phyloP scores from a whole-genome alignment of 768 basidiomycete species.

The Agrocybe pediades region DNA sequence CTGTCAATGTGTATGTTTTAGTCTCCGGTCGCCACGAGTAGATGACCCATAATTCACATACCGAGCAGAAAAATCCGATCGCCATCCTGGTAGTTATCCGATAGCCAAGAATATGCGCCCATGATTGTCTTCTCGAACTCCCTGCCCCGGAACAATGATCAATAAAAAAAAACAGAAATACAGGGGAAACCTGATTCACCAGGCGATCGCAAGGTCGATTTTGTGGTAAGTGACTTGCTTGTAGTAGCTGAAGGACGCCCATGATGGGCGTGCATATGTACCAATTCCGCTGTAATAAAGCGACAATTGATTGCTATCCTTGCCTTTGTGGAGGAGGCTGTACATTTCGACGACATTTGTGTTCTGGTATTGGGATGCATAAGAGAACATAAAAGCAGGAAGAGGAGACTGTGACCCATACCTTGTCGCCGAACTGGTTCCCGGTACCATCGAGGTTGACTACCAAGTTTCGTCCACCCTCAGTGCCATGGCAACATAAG shows the following conservation, averaged over 20 bases:
- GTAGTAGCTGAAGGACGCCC: background rate
- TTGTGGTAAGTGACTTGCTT: background rate
- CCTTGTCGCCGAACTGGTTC: conserved; percentile 26
- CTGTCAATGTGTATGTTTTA: background rate
- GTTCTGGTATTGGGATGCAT: conserved; percentile 20
- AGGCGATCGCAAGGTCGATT: conserved; percentile 10
- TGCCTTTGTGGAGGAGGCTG: conserved; percentile 20
- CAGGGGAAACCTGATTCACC: conserved; percentile 1
- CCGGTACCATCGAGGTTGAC: conserved; percentile 27
- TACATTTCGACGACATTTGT: conserved; percentile 32
- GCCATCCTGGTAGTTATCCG: conserved; percentile 37
- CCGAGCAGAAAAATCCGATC: conserved; percentile 37
- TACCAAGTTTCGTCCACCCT: conserved; percentile 38
- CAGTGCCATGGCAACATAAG: background rate
- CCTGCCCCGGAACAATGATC: conserved; percentile 12
- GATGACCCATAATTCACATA: background rate
- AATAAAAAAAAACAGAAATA: background rate
- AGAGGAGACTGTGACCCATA: no score
- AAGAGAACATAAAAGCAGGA: background rate
- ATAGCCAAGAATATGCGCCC: conserved; percentile 43
- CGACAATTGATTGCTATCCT: conserved; percentile 18
- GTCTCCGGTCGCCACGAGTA: no score
- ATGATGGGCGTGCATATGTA: background rate
- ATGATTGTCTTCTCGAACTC: conserved; percentile 36
- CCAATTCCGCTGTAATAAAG: conserved; percentile 22